Percentiles rank a stretch among this genome's conserved stretches.
Evolutionary conservation across 108 stramenopile genomes (phyloP).

Genomic region (Seminavis robusta): DNA sequence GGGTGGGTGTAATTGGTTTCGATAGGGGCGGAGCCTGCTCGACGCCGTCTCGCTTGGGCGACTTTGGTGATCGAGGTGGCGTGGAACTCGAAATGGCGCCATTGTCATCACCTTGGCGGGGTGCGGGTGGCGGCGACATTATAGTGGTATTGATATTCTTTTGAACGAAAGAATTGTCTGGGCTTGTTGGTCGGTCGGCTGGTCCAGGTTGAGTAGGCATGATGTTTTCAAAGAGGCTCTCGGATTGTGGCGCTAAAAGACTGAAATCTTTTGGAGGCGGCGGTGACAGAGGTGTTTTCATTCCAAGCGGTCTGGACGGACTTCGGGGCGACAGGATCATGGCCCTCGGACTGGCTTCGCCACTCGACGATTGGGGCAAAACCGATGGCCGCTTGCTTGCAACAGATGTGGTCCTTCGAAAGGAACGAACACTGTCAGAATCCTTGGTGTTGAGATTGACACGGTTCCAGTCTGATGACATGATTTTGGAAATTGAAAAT

Average conservation of each 20-base stretch:
- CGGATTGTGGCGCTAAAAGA: background rate
- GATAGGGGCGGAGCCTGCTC: too few relatives aligned
- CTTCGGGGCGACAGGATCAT: constrained; percentile 25
- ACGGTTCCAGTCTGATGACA: constrained; percentile 70
- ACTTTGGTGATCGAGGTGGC: background rate
- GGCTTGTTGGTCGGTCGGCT: background rate
- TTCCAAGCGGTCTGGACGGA: constrained; percentile 20
- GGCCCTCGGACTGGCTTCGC: constrained; percentile 31
- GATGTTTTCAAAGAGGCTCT: background rate
- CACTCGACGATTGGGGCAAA: constrained; percentile 13
- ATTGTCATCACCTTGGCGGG: background rate
- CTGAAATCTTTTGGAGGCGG: background rate
- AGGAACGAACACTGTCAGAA: constrained; percentile 11
- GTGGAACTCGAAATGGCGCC: background rate
- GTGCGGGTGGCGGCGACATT: background rate
- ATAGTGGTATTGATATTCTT: background rate
- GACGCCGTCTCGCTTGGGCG: background rate
- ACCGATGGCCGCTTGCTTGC: background rate
- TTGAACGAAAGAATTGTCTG: background rate
- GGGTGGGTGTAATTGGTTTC: too few relatives aligned
- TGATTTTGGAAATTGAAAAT: constrained; percentile 61
- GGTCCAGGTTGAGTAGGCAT: background rate
- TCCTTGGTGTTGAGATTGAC: constrained; percentile 28
- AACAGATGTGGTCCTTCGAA: constrained; percentile 7
- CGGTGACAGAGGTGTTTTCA: constrained; percentile 35